Percentiles rank a stretch among this genome's conserved stretches.
phyloP scores from a whole-genome alignment of 805 yeast genomes.

The Lipomyces japonicus region DNA sequence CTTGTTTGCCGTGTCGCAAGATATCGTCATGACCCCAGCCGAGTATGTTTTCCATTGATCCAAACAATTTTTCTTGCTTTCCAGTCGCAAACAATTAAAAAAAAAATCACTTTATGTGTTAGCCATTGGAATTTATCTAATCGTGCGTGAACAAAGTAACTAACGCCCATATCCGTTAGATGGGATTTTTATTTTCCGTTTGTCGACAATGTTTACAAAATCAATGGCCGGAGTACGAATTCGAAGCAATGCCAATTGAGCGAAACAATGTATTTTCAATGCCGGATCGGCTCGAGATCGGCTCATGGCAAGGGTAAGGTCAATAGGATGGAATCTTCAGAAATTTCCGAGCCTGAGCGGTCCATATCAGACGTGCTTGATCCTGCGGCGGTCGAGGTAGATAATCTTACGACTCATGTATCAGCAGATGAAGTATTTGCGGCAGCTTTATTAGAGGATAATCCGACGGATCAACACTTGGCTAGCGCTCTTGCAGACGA shows the following conservation, averaged over 20 bases:
- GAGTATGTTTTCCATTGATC: slow-evolving; percentile 2
- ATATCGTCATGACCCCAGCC: slow-evolving; percentile 14
- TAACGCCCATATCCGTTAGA: background rate
- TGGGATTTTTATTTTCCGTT: slow-evolving; percentile 13
- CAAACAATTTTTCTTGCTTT: background rate
- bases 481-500: background rate
- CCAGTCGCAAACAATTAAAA: background rate
- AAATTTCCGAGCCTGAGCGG: too few species aligned
- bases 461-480: background rate
- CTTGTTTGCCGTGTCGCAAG: slow-evolving; percentile 13
- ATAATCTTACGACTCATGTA: too few species aligned
- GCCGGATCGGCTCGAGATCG: slow-evolving; percentile 18
- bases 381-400: too few species aligned
- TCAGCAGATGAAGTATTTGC: slow-evolving; percentile 4
- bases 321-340: background rate
- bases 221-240: slow-evolving; percentile 22
- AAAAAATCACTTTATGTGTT: too few species aligned
- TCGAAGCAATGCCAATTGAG: slow-evolving; percentile 18
- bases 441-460: background rate
- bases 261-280: slow-evolving; percentile 19
- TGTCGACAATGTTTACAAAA: slow-evolving; percentile 23
- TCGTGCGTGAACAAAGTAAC: background rate
- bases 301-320: slow-evolving; percentile 5
- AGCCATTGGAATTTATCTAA: background rate
- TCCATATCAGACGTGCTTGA: too few species aligned